These are phyloP conservation scores for Boletus huronensis DNA, from an alignment of 768 basidiomycete species.

Conservation along the genomic window DNA sequence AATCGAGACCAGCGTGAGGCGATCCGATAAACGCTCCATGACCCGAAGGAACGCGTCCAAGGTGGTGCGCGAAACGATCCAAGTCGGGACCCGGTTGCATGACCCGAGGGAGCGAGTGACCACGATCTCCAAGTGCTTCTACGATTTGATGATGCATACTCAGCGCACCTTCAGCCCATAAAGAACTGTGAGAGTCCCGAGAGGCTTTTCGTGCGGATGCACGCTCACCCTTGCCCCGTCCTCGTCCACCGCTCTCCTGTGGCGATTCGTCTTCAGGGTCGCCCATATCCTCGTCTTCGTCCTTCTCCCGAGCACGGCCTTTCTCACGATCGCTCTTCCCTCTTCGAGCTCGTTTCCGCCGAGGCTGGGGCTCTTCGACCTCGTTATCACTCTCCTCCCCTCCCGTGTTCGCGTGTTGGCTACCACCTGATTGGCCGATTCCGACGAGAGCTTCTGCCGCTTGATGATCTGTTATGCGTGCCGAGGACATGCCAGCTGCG, in stretches of 20 bases:
- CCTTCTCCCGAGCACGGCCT: slow-evolving; percentile 35
- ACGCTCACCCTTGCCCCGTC: slow-evolving; percentile 37
- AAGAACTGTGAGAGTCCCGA: slow-evolving; percentile 34
- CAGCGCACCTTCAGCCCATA: slow-evolving; percentile 33
- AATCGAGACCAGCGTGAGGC: slow-evolving; percentile 51
- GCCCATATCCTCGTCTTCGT: slow-evolving; percentile 51
- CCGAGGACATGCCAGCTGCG: slow-evolving; percentile 47
- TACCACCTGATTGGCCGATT: slow-evolving; percentile 55
- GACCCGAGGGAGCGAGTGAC: slow-evolving; percentile 32
- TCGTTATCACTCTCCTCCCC: slow-evolving; percentile 43
- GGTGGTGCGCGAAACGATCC: slow-evolving; percentile 34
- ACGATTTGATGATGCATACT: slow-evolving; percentile 35
- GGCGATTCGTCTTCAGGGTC: slow-evolving; percentile 36
- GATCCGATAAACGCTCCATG: slow-evolving; percentile 36
- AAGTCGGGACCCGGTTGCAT: slow-evolving; percentile 29
- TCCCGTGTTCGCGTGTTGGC: slow-evolving; percentile 34
- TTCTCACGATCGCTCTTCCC: slow-evolving; percentile 36
- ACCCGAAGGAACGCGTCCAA: slow-evolving; percentile 34
- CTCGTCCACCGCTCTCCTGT: slow-evolving; percentile 30
- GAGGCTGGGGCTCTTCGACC: slow-evolving; percentile 46
- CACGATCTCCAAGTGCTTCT: slow-evolving; percentile 33
- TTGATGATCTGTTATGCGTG: slow-evolving; percentile 75
- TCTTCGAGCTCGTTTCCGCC: slow-evolving; percentile 54
- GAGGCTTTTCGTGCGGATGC: slow-evolving; percentile 35
- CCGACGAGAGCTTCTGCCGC: slow-evolving; percentile 87